A percentile compares a stretch with the other conserved stretches of the same genome.
Conservation (phyloP, 495 filamentous ascomycete species). For the Parathielavia appendiculata region DNA sequence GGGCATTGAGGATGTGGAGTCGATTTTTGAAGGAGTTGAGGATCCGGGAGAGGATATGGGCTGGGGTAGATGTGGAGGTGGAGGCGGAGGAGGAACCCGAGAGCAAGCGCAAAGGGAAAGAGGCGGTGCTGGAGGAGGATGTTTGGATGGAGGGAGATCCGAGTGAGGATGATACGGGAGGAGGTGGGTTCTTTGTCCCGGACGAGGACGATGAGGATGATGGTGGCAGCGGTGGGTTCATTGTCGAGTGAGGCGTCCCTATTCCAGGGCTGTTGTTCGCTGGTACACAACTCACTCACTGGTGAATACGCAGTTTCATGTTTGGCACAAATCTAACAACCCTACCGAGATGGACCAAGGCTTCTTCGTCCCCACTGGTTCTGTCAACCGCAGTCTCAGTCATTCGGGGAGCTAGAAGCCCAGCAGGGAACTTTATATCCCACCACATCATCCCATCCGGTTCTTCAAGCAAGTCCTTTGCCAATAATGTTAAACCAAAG, state of each 20-base stretch:
- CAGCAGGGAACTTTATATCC: too few species aligned
- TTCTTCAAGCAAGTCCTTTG: too few species aligned
- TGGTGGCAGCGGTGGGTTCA: conserved; percentile 35
- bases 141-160: conserved; percentile 23
- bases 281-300: too few species aligned
- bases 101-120: conserved; percentile 20
- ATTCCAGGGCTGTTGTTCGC: too few species aligned
- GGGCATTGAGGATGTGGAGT: conserved; percentile 69
- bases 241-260: conserved; percentile 18
- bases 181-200: conserved; percentile 14
- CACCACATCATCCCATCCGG: too few species aligned
- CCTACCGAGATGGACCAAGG: not conserved
- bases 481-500: not conserved
- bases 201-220: conserved; percentile 28
- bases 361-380: too few species aligned
- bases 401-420: too few species aligned
- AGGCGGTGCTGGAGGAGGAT: conserved; percentile 18
- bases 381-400: too few species aligned
- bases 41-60: conserved; percentile 69
- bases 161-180: conserved; percentile 12
- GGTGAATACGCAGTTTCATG: too few species aligned
- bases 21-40: conserved; percentile 67
- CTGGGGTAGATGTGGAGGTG: conserved; percentile 41
- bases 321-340: conserved; percentile 6
- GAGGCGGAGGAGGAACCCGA: conserved; percentile 27